Base-by-base conservation (phyloP, 257 asterid species). In the Buddleja alternifolia region DNA sequence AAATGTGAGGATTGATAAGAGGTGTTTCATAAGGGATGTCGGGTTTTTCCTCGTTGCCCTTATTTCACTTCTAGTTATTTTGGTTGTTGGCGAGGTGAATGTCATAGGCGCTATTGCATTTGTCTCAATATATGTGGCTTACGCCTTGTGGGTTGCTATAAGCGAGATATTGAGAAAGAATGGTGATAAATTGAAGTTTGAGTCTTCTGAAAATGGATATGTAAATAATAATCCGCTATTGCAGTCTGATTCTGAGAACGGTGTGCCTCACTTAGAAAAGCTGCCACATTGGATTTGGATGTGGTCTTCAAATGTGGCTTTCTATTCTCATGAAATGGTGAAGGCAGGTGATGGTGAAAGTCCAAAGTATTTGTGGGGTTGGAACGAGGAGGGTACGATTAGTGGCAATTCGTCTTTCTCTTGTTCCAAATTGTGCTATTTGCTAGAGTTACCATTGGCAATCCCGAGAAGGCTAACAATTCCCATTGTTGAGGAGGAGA, bases 401-500 rank as follows among this genome's bases (percentile, higher is more conserved):
- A 21, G 17, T 42, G 67, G 54, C 2, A 57, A 20, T 36, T 60
- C 83, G 1, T 63, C 71, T 57, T 66, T 69, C 61, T 77, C 86
- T 2, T 91, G 88, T 76, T 86, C 92, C 7, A 70, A 65, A 32
- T 19, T 88, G 23, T 82, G 81, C 23, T 67, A 76, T 0, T 73
- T 76, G 80, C 75, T 91, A 0, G 89, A 84, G 71, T 2, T 83
- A 2, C 96, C 96, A 1, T 75, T 91, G 67, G 67, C 83, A 17
- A 79, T 88, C 17, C 90, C 91, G 16, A 79, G 96, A 65, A 66
- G 87, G 71, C 56, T 88, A 11, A 91, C 96, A 0, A 91, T 91
- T 61, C 97, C 97, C 1, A 72, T 88, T 37, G 87, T 86, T 1
- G 97, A 88, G 58, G 96, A 88, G 77, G 83, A 76, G 15, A 75